phyloP scores from a whole-genome alignment of 257 asterid species.

The Solanum rostratum region DNA sequence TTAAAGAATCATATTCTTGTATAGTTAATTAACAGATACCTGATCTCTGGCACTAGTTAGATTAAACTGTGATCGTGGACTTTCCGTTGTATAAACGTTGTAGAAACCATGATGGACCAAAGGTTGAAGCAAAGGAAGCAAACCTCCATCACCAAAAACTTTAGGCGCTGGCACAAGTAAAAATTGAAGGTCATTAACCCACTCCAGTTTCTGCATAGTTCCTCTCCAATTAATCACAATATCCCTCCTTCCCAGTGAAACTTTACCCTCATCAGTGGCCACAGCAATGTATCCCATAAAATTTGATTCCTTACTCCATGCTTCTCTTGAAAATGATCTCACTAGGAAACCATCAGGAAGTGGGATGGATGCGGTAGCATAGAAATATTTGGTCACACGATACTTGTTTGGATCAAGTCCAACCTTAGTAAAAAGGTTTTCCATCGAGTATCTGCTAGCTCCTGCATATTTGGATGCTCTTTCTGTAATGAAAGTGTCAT shows the following conservation, averaged over 20 bases:
- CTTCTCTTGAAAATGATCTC: constrained; percentile 54
- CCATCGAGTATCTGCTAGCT: constrained; percentile 31
- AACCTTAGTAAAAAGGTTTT: constrained; percentile 31
- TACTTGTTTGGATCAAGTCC: constrained; percentile 48
- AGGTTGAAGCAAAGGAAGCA: not conserved
- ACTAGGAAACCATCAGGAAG: constrained; percentile 57
- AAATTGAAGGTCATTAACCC: constrained; percentile 57
- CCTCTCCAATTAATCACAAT: constrained; percentile 80
- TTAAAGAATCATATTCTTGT: not conserved
- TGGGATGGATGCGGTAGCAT: constrained; percentile 43
- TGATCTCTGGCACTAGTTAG: constrained; percentile 56
- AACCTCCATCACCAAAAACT: constrained; percentile 24
- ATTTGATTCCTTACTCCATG: constrained; percentile 75
- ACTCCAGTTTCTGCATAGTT: constrained; percentile 46
- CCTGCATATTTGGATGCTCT: constrained; percentile 69
- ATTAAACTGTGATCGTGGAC: constrained; percentile 49
- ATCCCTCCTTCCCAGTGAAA: constrained; percentile 61
- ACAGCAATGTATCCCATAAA: constrained; percentile 85
- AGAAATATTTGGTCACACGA: constrained; percentile 41
- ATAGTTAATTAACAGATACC: constrained; percentile 15
- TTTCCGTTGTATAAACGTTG: constrained; percentile 55
- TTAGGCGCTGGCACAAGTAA: constrained; percentile 37
- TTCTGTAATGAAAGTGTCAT: constrained; percentile 55
- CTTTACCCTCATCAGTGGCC: constrained; percentile 66
- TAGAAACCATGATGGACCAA: constrained; percentile 69